phyloP scores from a whole-genome alignment of 148 eudicot genomes.

The Heliosperma pusillum region DNA sequence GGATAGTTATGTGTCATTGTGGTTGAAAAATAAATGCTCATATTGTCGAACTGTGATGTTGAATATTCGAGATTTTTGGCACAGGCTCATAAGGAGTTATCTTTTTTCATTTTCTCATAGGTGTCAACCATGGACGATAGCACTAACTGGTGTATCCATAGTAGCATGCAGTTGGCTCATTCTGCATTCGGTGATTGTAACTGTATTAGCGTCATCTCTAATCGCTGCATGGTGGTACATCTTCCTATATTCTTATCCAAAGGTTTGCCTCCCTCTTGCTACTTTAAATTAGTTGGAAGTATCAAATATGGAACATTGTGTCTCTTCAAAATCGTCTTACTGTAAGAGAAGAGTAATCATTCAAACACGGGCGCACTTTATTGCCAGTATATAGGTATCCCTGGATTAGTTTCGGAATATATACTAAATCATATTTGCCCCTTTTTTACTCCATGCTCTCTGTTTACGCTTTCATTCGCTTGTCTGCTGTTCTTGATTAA shows the following conservation, averaged over 20 bases:
- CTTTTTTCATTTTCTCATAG: conserved; percentile 33
- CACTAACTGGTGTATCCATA: conserved; percentile 57
- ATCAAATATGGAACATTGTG: background rate
- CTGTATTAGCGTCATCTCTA: conserved; percentile 39
- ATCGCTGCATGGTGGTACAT: conserved; percentile 91
- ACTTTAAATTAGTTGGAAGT: background rate
- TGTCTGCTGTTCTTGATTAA: background rate
- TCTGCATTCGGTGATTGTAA: conserved; percentile 55
- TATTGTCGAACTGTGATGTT: background rate
- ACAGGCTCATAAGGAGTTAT: background rate
- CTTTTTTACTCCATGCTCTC: background rate
- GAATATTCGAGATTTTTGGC: background rate
- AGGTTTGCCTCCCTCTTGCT: conserved; percentile 42
- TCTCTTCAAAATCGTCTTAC: background rate
- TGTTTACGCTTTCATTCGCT: background rate
- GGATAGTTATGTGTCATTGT: background rate
- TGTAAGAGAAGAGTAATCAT: too few relatives aligned
- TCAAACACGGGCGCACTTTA: too few relatives aligned
- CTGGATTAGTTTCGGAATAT: background rate
- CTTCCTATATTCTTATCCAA: conserved; percentile 87
- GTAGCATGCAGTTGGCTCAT: conserved; percentile 72
- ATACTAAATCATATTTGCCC: background rate
- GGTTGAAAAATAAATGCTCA: background rate
- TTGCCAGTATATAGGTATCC: too few relatives aligned
- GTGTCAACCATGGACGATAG: conserved; percentile 99